Evolutionary conservation across 129 eudicot genomes (phyloP).

Genomic region (Dittrichia graveolens): DNA sequence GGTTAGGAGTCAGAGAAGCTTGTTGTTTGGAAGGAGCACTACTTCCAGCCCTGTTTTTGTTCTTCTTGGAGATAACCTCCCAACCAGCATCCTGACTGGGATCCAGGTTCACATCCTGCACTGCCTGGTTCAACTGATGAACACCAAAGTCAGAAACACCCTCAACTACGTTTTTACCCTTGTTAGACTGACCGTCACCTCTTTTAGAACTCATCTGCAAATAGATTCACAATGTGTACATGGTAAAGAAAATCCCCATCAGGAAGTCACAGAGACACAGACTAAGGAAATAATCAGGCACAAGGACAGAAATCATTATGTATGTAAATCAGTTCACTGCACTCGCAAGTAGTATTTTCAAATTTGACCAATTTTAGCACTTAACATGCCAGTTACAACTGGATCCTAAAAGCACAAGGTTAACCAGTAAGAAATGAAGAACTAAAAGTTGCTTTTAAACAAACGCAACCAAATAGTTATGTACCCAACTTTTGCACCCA

Average conservation of each 20-base stretch:
- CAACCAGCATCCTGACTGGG: constrained; percentile 58
- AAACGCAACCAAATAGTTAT: too few relatives aligned
- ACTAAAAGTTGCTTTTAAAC: background rate
- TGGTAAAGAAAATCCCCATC: background rate
- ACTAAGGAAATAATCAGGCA: background rate
- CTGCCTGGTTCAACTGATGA: constrained; percentile 45
- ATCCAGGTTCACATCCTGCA: constrained; percentile 44
- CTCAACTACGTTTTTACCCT: constrained; percentile 32
- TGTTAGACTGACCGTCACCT: constrained; percentile 38
- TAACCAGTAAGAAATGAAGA: background rate
- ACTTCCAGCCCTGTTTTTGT: constrained; percentile 43
- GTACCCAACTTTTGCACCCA: too few relatives aligned
- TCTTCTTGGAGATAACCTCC: constrained; percentile 59
- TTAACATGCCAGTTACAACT: background rate
- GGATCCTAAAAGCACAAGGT: background rate
- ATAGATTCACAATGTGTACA: background rate
- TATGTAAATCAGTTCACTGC: constrained; percentile 1
- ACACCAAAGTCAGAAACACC: constrained; percentile 31
- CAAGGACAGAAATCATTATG: background rate
- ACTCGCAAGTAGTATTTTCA: background rate
- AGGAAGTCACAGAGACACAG: background rate
- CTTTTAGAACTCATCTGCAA: constrained; percentile 53
- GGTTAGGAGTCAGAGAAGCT: constrained; percentile 38
- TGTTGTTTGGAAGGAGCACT: constrained; percentile 30
- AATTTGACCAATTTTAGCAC: background rate